Base-by-base conservation (phyloP, 805 yeast species). In the Teunomyces gatunensis region DNA sequence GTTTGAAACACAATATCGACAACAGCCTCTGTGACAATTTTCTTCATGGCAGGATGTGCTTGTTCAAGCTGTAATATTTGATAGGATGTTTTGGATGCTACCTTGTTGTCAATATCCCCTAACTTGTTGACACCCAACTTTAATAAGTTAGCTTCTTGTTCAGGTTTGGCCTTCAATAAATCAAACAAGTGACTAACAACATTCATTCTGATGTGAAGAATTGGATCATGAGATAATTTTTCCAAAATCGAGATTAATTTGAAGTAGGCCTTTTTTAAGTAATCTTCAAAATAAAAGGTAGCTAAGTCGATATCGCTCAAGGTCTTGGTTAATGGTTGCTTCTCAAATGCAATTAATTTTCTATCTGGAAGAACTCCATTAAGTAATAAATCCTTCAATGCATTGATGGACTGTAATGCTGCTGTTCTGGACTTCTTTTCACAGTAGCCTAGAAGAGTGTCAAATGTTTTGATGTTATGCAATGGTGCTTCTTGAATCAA, bases 1-100 rank as follows among this genome's bases (percentile, higher is more conserved):
- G 83, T 80, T 59, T 87, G 81, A 67, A 89, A 85, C 28, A 89
- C 74, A 44, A 85, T 78, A 64, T 94, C 98, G 43, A 87, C 80
- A 33, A 92, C 85, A 4, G 94, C 74, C 52, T 89, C 89, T 35
- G 85, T 79, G 34, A 94, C 75, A 48, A 92, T 81, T 45, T 80
- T 71, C 66, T 90, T 92, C 98, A 94, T 94, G 43, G 94, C 94
- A 15, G 99, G 99, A 65, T 94, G 99, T 3, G 84, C 85, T 65
- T 89, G 96, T 64, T 94, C 87, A 36, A 90, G 69, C 57, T 85
- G 85, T 53, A 91, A 74, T 40, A 94, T 70, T 53, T 85, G 83
- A 64, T 81, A 89, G 4, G 97, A 90, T 1, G 96, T 81, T 61
- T 88, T 88, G 0, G 98, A 87, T 1, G 95, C 81, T 4, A 94